Evolutionary conservation across 495 filamentous ascomycete species (phyloP), one percentile per base, ranked within the genome.

Genomic region (Talaromyces proteolyticus): DNA sequence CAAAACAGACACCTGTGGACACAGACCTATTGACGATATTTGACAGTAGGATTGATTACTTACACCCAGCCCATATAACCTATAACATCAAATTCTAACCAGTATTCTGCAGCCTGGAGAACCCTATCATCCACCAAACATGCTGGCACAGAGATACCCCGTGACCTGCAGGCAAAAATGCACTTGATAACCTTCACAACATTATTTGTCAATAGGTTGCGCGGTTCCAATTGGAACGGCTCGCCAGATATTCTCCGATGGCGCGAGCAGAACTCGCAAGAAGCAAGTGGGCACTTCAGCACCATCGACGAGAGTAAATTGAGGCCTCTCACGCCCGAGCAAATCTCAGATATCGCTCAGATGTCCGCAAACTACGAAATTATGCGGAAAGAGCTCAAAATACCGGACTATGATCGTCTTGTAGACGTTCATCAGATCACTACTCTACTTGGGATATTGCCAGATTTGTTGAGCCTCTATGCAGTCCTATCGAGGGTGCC

Each of bases 381-480:
- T 42, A 16, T 50, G 46, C 43, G 49, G 7, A 20, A 44, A 6
- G 26, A 19, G 3, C 5, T 49, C 16, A 36, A 47, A 12, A 53
- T 53, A 4, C 43, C 43, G 39, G 46, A n/a, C 12, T 45, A 7
- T 25, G 38, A 23, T 16, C 46, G 38, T 1, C 25, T 20, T 14
- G n/a, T n/a, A 6, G 26, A 14, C 43, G 6, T 1, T 8, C 4
- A 8, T 3, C 14, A 17, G 4, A 26, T 18, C 26, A 41, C 58
- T 12, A 62, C 66, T 6, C 55, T 81, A 21, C 54, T 66, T 0
- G 64, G 70, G 40, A 68, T 77, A 2, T 59, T 75, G 3, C 59
- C 68, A 4, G 49, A 59, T 7, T 80, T 84, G 54, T 67, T 80
- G 60, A 56, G 63, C 5, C 50, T 84, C 3, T 79, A 75, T 26